Base-by-base conservation (phyloP, 73 alveolate genomes). In the Effrenium voratum region DNA sequence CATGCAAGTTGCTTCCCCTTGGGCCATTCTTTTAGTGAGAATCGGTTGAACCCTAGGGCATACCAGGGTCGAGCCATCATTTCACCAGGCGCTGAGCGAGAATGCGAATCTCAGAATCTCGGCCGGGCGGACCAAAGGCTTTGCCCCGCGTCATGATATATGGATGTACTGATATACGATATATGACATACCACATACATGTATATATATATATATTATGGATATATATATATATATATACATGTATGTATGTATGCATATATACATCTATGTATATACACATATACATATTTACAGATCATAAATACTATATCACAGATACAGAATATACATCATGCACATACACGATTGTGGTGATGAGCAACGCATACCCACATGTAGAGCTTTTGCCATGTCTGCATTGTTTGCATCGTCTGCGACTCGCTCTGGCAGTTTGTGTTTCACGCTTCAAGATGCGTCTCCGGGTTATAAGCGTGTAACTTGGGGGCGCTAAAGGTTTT, bases 41-140 rank as follows among this genome's bases (percentile, higher is more conserved):
- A 63, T 40, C 26, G 77, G 26, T 10, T 19, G 77, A 63, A 40
- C 26, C 12, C 2, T 40, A 30, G 26, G 34, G 26, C 43, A 13
- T 30, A 63, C 43, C 77, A 63, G n/a, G 3, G 38, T 13, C 40
- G 12, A 6, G 12, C 5, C 77, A 8, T 16, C 16, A 10, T 30
- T 19, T 40, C n/a, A 6, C 6, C 86, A 90, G 97, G 97, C 97
- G 1, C 66, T 90, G 38, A 90, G 97, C 47, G 97, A 90, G 76
- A 90, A 90, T 70, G 97, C 97, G 76, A 90, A 90, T 43, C 87
- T 90, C 49, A 50, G 97, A 44, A 3, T 28, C 97, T 70, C 47
- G 68, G 34, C 34, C 68, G 15, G 10, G 63, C 26, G 63, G 19
- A 12, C 26, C 63, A 8, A 19, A 52, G 8, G 63, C 8, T 8